Evolutionary conservation across 2,329 filamentous ascomycete genomes (phyloP), one percentile per base, ranked within the genome.

Genomic region (Dactylellina parvicollis): DNA sequence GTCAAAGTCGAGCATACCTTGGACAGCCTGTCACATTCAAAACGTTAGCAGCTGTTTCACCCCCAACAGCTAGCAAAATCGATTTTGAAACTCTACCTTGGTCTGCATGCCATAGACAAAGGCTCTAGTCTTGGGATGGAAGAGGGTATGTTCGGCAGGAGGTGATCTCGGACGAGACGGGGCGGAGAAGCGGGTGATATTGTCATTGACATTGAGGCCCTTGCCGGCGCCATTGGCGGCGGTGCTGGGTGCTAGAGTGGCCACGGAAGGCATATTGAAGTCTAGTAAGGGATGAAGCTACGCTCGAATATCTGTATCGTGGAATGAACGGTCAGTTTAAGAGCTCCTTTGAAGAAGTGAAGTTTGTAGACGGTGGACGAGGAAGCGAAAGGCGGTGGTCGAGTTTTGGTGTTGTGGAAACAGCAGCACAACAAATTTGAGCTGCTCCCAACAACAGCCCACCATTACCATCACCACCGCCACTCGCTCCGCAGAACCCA

Each of bases 81-180:
- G 3, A 14, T 32, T n/a, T 90, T 93, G 93, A 82, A 90, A 90
- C 77, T 93, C 91, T 79, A 91, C 91, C 83, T 93, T 89, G 81
- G 95, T 94, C 86, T 99, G 95, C 81, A 99, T 92, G 83, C 95
- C 95, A 85, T 99, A 99, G 83, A 99, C 95, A 82, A 99, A 96
- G 87, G 95, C 98, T 94, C 95, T 88, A 82, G 95, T 98, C 91
- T 98, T 99, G 84, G 93, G 89, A 87, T 95, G 95, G 89, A 98
- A 99, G 81, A 99, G 92, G 75, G 91, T 90, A 83, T 97, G 92
- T 80, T 88, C 86, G 77, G 92, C 89, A 76, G 90, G 89, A 78
- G 95, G 95, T 86, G 91, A 96, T 84, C 96, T 83, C 76, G 92
- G 92, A 80, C 95, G 89, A 85, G 92, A 96, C 78, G 95, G 92